Evolutionary conservation across 2,329 filamentous ascomycete species (phyloP).

Genomic region (Cladosporium sp.): DNA sequence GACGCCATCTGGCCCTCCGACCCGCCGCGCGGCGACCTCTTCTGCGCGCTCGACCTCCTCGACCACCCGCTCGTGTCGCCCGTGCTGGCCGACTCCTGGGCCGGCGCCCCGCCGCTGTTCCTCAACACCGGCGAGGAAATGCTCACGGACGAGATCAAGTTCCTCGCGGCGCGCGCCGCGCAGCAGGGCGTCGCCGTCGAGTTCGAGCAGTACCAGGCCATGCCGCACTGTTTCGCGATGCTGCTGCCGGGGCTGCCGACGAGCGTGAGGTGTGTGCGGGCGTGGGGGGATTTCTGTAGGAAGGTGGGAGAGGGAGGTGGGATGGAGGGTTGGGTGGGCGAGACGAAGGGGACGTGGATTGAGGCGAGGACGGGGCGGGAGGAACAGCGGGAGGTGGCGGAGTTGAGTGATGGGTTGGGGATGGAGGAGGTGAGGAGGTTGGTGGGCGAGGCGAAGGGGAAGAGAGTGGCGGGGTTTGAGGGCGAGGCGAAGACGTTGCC

Average conservation of each 20-base stretch:
- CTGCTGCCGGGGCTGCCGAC: slow-evolving; percentile 33
- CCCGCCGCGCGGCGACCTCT: slow-evolving; percentile 43
- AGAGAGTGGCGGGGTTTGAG: slow-evolving; percentile 26
- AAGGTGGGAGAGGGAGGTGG: slow-evolving; percentile 24
- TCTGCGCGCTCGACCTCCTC: slow-evolving; percentile 39
- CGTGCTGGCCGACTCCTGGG: slow-evolving; percentile 54
- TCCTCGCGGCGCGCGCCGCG: slow-evolving; percentile 52
- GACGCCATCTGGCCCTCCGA: slow-evolving; percentile 45
- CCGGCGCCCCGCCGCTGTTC: slow-evolving; percentile 58
- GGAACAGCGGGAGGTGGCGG: slow-evolving; percentile 21
- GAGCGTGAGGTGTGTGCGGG: slow-evolving; percentile 30
- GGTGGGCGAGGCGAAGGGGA: slow-evolving; percentile 26
- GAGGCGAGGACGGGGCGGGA: slow-evolving; percentile 28
- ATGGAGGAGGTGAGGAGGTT: slow-evolving; percentile 24
- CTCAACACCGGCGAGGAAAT: slow-evolving; percentile 66
- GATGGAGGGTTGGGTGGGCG: slow-evolving; percentile 18
- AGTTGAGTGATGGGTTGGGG: slow-evolving; percentile 15
- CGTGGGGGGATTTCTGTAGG: slow-evolving; percentile 29
- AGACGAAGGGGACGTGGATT: slow-evolving; percentile 27
- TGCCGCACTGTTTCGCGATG: slow-evolving; percentile 65
- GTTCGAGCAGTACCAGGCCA: slow-evolving; percentile 69
- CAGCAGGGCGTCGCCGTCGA: slow-evolving; percentile 54
- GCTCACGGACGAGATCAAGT: slow-evolving; percentile 60
- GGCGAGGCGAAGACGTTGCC: slow-evolving; percentile 28
- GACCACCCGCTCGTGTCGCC: slow-evolving; percentile 64